Evolutionary conservation across 1,139 yeast species (phyloP), one percentile per base, ranked within the genome.

Genomic region (Candida neerlandica): DNA sequence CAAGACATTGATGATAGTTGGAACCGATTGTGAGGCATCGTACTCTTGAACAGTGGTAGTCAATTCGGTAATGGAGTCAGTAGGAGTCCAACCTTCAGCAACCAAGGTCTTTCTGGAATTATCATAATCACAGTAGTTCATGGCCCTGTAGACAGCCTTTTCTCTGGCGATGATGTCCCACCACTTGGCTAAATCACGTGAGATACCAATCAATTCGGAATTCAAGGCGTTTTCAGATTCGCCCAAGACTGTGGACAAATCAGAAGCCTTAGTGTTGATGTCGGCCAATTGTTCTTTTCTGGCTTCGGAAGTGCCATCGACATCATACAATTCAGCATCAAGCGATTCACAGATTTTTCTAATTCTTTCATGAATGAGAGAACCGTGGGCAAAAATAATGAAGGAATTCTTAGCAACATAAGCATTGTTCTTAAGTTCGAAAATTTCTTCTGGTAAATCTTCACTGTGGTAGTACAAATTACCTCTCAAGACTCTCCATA

Each of bases 401-500:
- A 76, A 76, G 4, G 78, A 64, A 57, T 72, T 74, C 55, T 75
- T 74, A 42, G 63, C 69, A 32, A 70, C 70, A 47, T 62, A 59
- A 7, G 62, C 46, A 46, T 67, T 66, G 19, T 70, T 50, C 55
- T 73, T 70, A 21, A 70, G 64, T 54, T 75, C 79, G 53, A 66
- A 76, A 15, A 75, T 59, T 44, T 58, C 57, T 58, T 85, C 86
- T 2, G 77, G 71, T 54, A 91, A 77, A 55, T 87, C 91, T 51
- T 83, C 80, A 56, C 85, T 82, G 58, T 82, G 84, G 68, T 90
- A 84, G 65, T 79, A 88, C 61, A 94, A 73, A 66, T 92, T 92
- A 65, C 99, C 97, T 67, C 97, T 84, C 58, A 94, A 77, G 1
- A 85, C 85, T 70, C 99, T 82, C 98, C 98, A 94, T 56, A 95